A percentile compares a stretch with the other conserved stretches of the same genome.
These are phyloP conservation scores for Adansonia madagascariensis DNA, from an alignment of 441 rosid species.

Conservation along the genomic window DNA sequence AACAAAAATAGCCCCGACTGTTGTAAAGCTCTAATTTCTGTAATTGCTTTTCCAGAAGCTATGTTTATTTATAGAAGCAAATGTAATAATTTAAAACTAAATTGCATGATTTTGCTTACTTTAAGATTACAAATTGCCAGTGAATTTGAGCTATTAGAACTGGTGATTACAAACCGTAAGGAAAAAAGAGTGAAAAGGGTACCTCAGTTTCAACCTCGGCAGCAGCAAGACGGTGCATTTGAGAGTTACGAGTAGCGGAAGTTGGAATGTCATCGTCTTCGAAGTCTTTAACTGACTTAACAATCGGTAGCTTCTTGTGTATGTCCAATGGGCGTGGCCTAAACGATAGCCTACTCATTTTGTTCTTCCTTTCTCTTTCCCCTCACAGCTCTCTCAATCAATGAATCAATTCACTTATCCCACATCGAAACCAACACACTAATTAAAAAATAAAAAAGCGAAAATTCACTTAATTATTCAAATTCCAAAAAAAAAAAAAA, in stretches of 20 bases:
- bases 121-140: neutral
- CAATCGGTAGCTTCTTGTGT: conserved; percentile 89
- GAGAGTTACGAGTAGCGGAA: conserved; percentile 74
- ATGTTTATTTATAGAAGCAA: neutral
- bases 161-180: neutral
- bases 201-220: conserved; percentile 64
- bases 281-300: conserved; percentile 83
- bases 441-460: neutral
- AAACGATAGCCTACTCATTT: conserved; percentile 85
- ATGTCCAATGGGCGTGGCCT: conserved; percentile 91
- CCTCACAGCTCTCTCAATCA: neutral
- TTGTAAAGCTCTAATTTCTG: neutral
- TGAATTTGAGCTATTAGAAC: neutral
- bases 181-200: neutral
- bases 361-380: conserved; percentile 17
- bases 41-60: neutral
- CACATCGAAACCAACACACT: conserved; percentile 2
- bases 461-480: conserved; percentile 5
- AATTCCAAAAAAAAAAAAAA: neutral
- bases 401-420: neutral
- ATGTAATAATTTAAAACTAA: conserved; percentile 13
- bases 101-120: neutral
- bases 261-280: conserved; percentile 86
- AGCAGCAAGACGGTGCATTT: conserved; percentile 62
- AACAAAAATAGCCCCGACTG: neutral